A percentile compares a stretch with the other conserved stretches of the same genome.
Conservation (phyloP, 164 flowering plant species). For the Chimonanthus salicifolius region DNA sequence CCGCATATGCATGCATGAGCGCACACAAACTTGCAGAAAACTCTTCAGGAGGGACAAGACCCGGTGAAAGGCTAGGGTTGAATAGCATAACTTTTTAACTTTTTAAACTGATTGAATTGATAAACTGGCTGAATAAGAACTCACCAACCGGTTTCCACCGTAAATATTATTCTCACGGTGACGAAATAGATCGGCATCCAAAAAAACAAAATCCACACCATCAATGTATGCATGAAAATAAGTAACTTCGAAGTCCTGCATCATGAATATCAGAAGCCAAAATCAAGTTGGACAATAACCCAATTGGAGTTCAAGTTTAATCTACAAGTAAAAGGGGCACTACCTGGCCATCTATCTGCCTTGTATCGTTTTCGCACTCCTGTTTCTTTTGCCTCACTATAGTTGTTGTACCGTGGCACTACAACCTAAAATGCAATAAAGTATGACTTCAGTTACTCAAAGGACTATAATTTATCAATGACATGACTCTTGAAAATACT, state of each 20-base stretch:
- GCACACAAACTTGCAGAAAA: too few relatives aligned
- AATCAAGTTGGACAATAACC: neutral
- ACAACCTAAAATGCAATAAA: conserved; percentile 49
- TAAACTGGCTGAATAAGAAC: conserved; percentile 2
- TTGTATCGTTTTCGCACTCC: conserved; percentile 60
- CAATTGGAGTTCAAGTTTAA: neutral
- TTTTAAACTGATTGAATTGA: neutral
- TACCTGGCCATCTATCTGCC: conserved; percentile 78
- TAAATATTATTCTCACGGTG: conserved; percentile 61
- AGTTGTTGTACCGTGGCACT: conserved; percentile 67
- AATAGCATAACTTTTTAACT: neutral
- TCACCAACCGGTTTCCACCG: conserved; percentile 55
- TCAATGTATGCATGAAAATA: conserved; percentile 77
- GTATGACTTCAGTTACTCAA: neutral
- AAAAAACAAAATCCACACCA: conserved; percentile 93
- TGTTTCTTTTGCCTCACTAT: conserved; percentile 52
- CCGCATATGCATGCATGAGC: neutral
- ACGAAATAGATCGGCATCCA: conserved; percentile 56
- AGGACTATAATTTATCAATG: neutral
- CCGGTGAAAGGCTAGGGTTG: too few relatives aligned
- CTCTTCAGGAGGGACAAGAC: too few relatives aligned
- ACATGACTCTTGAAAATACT: neutral
- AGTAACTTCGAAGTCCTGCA: conserved; percentile 80
- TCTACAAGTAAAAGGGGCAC: neutral
- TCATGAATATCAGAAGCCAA: conserved; percentile 7